A percentile compares a stretch with the other conserved stretches of the same genome.
Evolutionary conservation across 2,329 filamentous ascomycete genomes (phyloP).

Genomic region (Beauveria sp.): DNA sequence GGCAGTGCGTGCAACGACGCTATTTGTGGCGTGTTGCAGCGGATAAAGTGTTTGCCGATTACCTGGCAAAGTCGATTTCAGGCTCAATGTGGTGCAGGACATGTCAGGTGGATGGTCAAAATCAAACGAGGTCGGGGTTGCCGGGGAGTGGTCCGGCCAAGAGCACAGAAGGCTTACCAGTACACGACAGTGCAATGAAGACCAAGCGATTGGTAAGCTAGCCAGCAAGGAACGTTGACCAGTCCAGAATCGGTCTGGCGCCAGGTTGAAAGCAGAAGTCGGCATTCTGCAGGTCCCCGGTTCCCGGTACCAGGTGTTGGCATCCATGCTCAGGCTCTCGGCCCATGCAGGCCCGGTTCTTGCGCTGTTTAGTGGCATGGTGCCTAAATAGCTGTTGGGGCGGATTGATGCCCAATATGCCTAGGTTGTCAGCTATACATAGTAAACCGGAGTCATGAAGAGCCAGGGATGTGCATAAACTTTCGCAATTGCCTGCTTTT

Average conservation of each 20-base stretch:
- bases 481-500: not conserved
- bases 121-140: not conserved
- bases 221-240: not conserved
- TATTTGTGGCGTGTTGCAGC: not conserved
- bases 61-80: not conserved
- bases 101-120: not conserved
- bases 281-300: no score
- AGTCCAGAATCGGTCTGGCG: not conserved
- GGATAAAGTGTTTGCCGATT: not conserved
- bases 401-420: no score
- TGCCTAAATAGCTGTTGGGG: no score
- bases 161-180: not conserved
- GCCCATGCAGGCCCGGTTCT: no score
- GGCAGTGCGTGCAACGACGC: not conserved
- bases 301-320: no score
- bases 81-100: not conserved
- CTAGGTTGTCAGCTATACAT: not conserved
- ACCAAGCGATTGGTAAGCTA: not conserved
- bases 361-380: no score
- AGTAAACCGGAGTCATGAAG: not conserved
- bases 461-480: not conserved
- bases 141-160: not conserved
- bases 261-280: not conserved
- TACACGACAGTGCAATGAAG: not conserved
- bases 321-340: no score